Conservation (phyloP, 257 asterid species). For the Rhazya stricta region DNA sequence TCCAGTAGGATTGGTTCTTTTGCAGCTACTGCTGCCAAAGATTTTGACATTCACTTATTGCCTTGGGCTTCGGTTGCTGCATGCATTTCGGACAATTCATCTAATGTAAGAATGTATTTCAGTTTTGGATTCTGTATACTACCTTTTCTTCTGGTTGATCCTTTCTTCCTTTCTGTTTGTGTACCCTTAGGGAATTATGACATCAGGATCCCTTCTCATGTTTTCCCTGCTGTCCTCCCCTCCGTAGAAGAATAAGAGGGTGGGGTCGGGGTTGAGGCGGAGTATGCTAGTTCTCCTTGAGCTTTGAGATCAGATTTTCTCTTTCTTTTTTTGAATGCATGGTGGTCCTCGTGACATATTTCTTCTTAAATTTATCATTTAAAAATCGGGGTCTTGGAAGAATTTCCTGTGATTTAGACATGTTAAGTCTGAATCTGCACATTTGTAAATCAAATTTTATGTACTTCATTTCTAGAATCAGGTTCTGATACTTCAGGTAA, state of each 20-base stretch:
- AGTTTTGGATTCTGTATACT: constrained; percentile 20
- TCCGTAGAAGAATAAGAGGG: neutral
- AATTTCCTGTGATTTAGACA: neutral
- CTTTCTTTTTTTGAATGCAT: neutral
- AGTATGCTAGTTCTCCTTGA: neutral
- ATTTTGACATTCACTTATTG: constrained; percentile 79
- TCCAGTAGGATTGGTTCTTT: constrained; percentile 85
- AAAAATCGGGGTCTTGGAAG: neutral
- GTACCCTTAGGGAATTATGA: neutral
- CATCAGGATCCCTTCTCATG: constrained; percentile 4
- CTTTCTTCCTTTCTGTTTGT: neutral
- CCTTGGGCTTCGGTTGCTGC: constrained; percentile 99
- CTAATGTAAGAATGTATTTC: constrained; percentile 42
- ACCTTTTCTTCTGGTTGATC: constrained; percentile 9
- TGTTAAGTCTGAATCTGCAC: neutral
- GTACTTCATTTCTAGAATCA: neutral
- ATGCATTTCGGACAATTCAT: constrained; percentile 68
- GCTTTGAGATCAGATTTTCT: neutral
- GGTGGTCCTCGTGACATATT: neutral
- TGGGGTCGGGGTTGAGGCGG: neutral
- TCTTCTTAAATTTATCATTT: neutral
- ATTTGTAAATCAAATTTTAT: neutral
- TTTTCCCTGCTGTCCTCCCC: neutral
- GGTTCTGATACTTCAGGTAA: neutral
- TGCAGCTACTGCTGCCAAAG: constrained; percentile 76